Base-by-base conservation (phyloP, 2,329 filamentous ascomycete genomes). In the Fusarium abutilonis region DNA sequence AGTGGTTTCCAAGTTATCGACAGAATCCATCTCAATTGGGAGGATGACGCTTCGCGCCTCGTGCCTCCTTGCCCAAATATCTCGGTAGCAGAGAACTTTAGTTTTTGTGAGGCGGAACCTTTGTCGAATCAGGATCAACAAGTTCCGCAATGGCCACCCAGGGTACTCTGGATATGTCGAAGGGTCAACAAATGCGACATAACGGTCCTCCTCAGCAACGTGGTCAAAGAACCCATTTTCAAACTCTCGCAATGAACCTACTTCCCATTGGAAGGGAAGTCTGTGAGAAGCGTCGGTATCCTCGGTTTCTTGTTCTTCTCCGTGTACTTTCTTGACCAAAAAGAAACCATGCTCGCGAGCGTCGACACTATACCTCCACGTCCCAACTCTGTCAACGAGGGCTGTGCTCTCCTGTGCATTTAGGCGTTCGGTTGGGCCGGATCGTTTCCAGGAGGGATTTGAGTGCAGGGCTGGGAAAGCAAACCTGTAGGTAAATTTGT, bases 401-500 rank as follows among this genome's bases (percentile, higher is more conserved):
- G 86, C 83, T 3, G 88, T 89, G 55, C 89, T 94, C 75, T 98
- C 94, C 60, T 84, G 80, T 3, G 83, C 73, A 3, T 82, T 85
- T 43, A 98, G 77, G 43, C 75, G 82, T 49, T 80, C 77, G 43
- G 85, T 79, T 9, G 80, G 80, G 3, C 80, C 83, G 2, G 82
- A 76, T 47, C 88, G 80, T 68, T 86, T 89, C 95, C 95, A 99
- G 26, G 84, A 81, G 2, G 92, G 92, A 51, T 94, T 89, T 4
- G 94, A 96, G 74, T 96, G 93, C 40, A 99, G 83, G 14, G 94
- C 93, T 1, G 95, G 95, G 72, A 96, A 99, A 6, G 90, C 94
- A 76, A 98, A 98, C 88, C 96, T 96, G 78, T 98, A 98, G n/a
- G 90, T 92, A 74, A 98, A 97, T 63, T 89, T 92, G 79, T 98